phyloP scores from a whole-genome alignment of 2,329 filamentous ascomycete species.

The Fusarium sp. region DNA sequence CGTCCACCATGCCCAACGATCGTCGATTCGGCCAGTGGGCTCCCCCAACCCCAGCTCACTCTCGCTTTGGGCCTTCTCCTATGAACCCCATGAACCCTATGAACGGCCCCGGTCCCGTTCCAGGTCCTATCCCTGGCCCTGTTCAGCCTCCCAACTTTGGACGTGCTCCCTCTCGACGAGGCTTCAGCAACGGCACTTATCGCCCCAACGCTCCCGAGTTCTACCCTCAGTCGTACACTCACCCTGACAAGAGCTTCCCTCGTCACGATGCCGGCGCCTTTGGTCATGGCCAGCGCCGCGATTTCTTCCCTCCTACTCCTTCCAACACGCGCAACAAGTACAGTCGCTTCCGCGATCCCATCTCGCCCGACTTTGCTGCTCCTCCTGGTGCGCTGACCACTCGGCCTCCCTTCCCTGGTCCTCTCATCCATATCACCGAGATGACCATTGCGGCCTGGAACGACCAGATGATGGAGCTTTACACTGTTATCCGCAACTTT shows the following conservation, averaged over 20 bases:
- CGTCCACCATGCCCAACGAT: conserved; percentile 43
- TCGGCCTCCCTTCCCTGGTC: conserved; percentile 35
- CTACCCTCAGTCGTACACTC: conserved; percentile 44
- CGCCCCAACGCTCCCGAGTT: conserved; percentile 51
- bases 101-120: not conserved
- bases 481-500: conserved; percentile 51
- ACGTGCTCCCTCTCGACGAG: conserved; percentile 45
- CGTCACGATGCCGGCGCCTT: conserved; percentile 37
- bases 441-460: conserved; percentile 51
- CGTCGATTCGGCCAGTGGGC: conserved; percentile 43
- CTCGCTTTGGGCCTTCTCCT: conserved; percentile 29
- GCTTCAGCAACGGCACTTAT: conserved; percentile 48
- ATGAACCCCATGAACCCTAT: conserved; percentile 10
- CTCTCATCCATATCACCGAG: conserved; percentile 53
- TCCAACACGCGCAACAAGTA: conserved; percentile 47
- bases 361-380: conserved; percentile 34
- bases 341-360: conserved; percentile 46
- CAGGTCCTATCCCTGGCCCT: conserved; percentile 9
- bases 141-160: conserved; percentile 21
- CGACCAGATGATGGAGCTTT: conserved; percentile 53
- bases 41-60: conserved; percentile 33
- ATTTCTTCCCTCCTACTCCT: conserved; percentile 48
- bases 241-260: conserved; percentile 37
- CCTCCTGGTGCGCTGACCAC: conserved; percentile 32
- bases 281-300: conserved; percentile 34